These are phyloP conservation scores for Chaetothyriales sp. DNA, from an alignment of 2,329 filamentous ascomycete species.

Conservation along the genomic window DNA sequence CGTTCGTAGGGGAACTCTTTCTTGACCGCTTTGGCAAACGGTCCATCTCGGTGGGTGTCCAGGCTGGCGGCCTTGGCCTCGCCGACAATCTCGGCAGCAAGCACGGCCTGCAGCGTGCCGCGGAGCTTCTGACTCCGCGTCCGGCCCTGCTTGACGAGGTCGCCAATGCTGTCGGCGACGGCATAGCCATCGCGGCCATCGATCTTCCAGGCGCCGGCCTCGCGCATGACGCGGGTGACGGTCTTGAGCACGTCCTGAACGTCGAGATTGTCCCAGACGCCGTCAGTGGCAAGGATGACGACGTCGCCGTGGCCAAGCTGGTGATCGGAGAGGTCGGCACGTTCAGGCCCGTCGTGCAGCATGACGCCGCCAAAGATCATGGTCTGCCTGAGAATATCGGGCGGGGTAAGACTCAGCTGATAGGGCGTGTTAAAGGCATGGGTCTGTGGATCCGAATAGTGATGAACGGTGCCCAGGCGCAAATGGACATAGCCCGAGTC, in stretches of 20 bases:
- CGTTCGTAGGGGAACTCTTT: constrained; percentile 72
- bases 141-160: constrained; percentile 33
- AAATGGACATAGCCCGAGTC: constrained; percentile 89
- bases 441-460: constrained; percentile 72
- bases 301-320: constrained; percentile 78
- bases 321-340: constrained; percentile 68
- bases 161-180: constrained; percentile 47
- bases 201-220: constrained; percentile 59
- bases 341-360: constrained; percentile 68
- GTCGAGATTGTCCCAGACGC: constrained; percentile 90
- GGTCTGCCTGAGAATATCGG: constrained; percentile 63
- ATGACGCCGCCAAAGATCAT: constrained; percentile 70
- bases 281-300: constrained; percentile 85
- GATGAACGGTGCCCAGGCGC: constrained; percentile 70
- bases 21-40: constrained; percentile 89
- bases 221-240: constrained; percentile 62
- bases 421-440: constrained; percentile 97
- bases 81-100: constrained; percentile 65
- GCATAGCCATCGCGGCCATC: constrained; percentile 46
- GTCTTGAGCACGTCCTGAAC: constrained; percentile 77
- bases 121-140: constrained; percentile 17
- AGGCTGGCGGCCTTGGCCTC: constrained; percentile 76
- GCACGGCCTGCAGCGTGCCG: constrained; percentile 56
- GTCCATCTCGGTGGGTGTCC: constrained; percentile 70
- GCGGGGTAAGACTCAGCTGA: constrained; percentile 78